Base-by-base conservation (phyloP, 208 protist genomes). In the Leptomonas pyrrhocoris region DNA sequence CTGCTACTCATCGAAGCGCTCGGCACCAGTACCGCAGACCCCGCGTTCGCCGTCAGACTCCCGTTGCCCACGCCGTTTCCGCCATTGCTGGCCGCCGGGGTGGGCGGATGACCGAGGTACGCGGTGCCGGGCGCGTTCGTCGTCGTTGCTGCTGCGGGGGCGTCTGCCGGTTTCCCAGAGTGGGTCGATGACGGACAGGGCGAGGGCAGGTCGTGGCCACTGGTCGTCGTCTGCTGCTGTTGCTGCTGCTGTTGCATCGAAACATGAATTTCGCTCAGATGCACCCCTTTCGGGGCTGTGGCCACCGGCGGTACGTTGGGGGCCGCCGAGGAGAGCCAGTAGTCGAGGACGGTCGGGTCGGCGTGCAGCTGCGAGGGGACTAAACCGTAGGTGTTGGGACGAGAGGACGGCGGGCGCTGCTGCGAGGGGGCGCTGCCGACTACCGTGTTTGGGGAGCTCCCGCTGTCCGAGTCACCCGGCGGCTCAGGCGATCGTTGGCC, bases 351-450 rank as follows among this genome's bases (percentile, higher is more conserved):
- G 6, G 50, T 50, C 0, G 69, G 69, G 21, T 75, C 60, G 6
- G 58, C 30, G 48, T 68, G 63, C 15, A 23, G 46, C 49, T 60
- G 46, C 25, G 65, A 74, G 3, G 75, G 79, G 23, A 84, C 73
- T 11, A 84, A 69, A 18, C 79, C 79, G 66, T 80, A 80, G 15
- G 75, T 76, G 56, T 71, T 73, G 7, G 75, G 75, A 3, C 64
- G 61, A 0, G 67, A 49, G 3, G 74, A 64, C 7, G 66, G 30
- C 13, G 68, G 7, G 0, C 68, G 75, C 43, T 54, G 49, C 1
- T 54, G 49, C 1, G 54, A 58, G 1, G 31, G 19, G 2, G 2
- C 58, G 15, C 19, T 21, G 27, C 6, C 58, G 3, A 21, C 40
- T 42, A 19, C 38, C 5, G 56, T n/a, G 40, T 2, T 31, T 15